Evolutionary conservation across 2,329 filamentous ascomycete species (phyloP), one percentile per base, ranked within the genome.

Genomic region (Verruconis gallopava): DNA sequence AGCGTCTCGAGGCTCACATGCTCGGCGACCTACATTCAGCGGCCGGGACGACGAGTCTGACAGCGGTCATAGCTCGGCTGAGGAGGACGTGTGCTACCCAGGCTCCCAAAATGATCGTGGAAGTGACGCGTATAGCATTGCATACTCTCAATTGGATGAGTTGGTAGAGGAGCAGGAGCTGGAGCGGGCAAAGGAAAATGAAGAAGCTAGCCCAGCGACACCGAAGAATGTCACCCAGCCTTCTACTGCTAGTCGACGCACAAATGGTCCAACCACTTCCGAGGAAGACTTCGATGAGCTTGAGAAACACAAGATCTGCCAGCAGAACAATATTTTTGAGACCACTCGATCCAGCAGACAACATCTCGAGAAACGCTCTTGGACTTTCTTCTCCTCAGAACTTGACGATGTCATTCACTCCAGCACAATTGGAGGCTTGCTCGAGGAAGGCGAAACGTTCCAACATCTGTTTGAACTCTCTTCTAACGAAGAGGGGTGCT

Each of bases 351-450:
- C 38, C 21, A 40, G 38, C 38, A 28, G 22, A 25, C 21, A 40
- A n/a, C 18, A 40, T 32, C 19, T 40, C 21, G 38, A 40, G 22
- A 40, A 75, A 21, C 91, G 88, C 56, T 77, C 89, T 3, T 96
- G 93, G 66, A 91, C 88, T 48, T 95, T 96, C 65, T 98, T 98
- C 62, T 95, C 88, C 0, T 95, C 91, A 0, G 85, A 91, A 42
- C 81, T 85, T 62, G 88, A 95, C 56, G 88, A 85, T 39, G 94
- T 88, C 1, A 85, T 96, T 47, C 88, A 95, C 56, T 85, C 89
- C 13, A 75, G 83, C 1, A 85, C 93, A 51, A 74, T 98, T 48
- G 85, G 85, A 15, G 89, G 88, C 52, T 72, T 95, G 5, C 74
- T 95, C 3, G 77, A 94, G 44, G 86, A 88, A 2, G 89, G 86